Evolutionary conservation across 2,329 filamentous ascomycete species (phyloP).

Genomic region (Massarina eburnea): DNA sequence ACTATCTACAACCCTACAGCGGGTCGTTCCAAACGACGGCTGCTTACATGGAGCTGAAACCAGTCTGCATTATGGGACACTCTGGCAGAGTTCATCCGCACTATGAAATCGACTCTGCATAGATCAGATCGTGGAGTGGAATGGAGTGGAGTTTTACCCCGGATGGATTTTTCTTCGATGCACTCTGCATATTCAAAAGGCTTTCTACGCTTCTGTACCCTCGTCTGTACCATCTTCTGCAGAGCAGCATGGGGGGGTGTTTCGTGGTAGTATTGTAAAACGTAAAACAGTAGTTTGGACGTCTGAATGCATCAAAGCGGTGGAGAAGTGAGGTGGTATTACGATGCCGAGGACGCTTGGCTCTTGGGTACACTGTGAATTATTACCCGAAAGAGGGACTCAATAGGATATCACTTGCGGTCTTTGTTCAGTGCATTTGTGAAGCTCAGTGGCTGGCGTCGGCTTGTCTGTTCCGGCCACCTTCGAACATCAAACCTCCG

Average conservation of each 20-base stretch:
- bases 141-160: not conserved
- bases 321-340: conserved; percentile 3
- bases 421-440: conserved; percentile 27
- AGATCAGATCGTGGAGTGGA: not conserved
- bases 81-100: not conserved
- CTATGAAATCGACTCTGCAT: not conserved
- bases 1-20: not conserved
- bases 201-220: too few species aligned
- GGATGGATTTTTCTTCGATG: not conserved
- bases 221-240: not conserved
- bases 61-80: not conserved
- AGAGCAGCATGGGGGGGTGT: not conserved
- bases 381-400: conserved; percentile 17
- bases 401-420: conserved; percentile 26
- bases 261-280: not conserved
- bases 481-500: conserved; percentile 28
- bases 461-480: conserved; percentile 34
- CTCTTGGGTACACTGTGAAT: conserved; percentile 9
- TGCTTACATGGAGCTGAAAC: not conserved
- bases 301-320: conserved; percentile 5
- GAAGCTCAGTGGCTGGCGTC: conserved; percentile 22
- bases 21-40: not conserved
- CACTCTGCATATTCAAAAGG: not conserved
- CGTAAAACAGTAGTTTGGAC: not conserved
- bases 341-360: conserved; percentile 5